Evolutionary conservation across 1,284 basidiomycete species (phyloP), one percentile per base, ranked within the genome.

Genomic region (Ustilago crameri): DNA sequence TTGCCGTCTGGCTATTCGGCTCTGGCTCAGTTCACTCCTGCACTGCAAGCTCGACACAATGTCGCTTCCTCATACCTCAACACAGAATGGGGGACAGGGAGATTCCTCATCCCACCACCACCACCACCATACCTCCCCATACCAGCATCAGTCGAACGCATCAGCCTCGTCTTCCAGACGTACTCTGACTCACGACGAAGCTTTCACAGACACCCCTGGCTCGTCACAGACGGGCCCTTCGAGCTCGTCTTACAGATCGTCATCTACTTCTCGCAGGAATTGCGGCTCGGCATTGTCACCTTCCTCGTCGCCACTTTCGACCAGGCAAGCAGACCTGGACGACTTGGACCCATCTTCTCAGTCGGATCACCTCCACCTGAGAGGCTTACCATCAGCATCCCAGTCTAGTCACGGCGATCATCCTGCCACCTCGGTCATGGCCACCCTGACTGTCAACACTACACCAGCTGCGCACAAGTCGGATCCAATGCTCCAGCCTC

Each of bases 371-470:
- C 32, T 47, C 18, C 48, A 24, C 30, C 30, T 30, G 30, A 12
- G 30, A 30, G 7, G 7, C 5, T 30, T 30, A 12, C 30, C 5
- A 30, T 12, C 30, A 30, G 30, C 30, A 7, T 30, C 30, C 7
- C 30, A 30, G 12, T 30, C 30, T 7, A 30, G 10, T 38, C 44
- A 40, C 30, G 40, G 51, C 5, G 67, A 70, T 14, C 54, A 64
- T 45, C 61, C 61, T 34, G 50, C 54, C 47, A 64, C 67, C 10
- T 65, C 61, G 43, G 67, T 61, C 34, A 70, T 70, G 67, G 67
- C 67, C 35, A 70, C 67, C 22, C 57, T 70, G 15, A 56, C 57
- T 23, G 67, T 70, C 32, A 40, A 61, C 40, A 70, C 67, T 0
- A 57, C 67, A 17, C 67, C 67, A 22, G 67, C 61, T 3, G 42